Conservation (phyloP, 148 eudicot species). For the Gaultheria prostrata region DNA sequence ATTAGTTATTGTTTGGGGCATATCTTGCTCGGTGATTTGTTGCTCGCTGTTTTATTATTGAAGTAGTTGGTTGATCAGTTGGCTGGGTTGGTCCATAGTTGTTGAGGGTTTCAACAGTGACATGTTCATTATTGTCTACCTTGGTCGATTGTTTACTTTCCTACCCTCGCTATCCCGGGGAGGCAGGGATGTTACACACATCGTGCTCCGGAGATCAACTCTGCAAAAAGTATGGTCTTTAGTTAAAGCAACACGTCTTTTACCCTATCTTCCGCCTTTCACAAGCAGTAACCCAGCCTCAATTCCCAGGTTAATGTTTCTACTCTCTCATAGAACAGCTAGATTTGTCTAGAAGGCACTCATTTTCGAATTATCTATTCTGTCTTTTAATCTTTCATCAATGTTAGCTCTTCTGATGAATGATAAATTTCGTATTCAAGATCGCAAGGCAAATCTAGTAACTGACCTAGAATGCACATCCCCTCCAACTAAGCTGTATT, state of each 20-base stretch:
- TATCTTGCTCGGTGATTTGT: no score
- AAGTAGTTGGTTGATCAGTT: no score
- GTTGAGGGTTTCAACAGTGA: no score
- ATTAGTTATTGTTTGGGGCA: no score
- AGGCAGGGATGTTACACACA: background rate
- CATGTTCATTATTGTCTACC: no score
- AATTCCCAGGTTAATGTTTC: background rate
- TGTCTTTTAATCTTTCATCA: background rate
- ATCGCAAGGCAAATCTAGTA: background rate
- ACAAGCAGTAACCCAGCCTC: background rate
- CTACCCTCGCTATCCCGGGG: background rate
- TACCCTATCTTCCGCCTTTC: background rate
- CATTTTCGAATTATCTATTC: background rate
- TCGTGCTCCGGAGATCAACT: background rate
- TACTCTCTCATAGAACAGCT: conserved; percentile 1
- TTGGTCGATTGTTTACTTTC: no score
- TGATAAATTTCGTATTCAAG: background rate
- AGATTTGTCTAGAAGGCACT: background rate
- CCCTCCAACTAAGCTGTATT: background rate
- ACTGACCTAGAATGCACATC: background rate
- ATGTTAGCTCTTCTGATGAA: background rate
- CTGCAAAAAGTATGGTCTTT: conserved; percentile 1
- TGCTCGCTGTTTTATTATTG: no score
- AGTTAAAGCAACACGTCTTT: background rate
- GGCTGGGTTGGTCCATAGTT: no score